Conservation (phyloP, 805 yeast species). For the Maudiozyma pseudohumilis region DNA sequence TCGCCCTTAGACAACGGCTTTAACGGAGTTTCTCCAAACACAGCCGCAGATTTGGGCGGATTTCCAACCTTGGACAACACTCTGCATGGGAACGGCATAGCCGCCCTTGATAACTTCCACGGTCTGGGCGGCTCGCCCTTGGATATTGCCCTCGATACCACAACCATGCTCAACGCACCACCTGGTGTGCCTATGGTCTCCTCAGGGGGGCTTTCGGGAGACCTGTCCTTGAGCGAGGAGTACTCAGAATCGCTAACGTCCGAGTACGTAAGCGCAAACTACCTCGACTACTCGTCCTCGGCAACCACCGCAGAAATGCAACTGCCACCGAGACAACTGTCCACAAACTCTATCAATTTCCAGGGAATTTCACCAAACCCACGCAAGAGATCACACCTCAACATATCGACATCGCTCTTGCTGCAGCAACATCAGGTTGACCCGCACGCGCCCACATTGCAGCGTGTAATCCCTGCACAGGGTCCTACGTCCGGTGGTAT, state of each 20-base stretch:
- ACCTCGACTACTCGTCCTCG: conserved; percentile 3
- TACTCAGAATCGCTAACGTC: conserved; percentile 37
- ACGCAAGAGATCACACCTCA: conserved; percentile 5
- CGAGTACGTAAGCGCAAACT: conserved; percentile 4
- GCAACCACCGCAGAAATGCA: conserved; percentile 3
- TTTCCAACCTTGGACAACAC: too few species aligned
- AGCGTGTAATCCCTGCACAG: conserved; percentile 86
- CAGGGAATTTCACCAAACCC: neutral
- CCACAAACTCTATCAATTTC: neutral
- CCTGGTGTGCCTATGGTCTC: too few species aligned
- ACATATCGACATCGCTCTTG: neutral
- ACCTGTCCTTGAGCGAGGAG: conserved; percentile 54
- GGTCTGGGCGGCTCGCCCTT: too few species aligned
- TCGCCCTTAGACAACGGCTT: too few species aligned
- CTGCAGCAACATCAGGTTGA: neutral
- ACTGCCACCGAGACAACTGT: conserved; percentile 1
- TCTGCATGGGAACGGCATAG: neutral
- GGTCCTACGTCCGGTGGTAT: conserved; percentile 96
- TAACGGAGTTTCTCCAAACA: too few species aligned
- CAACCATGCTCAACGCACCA: too few species aligned
- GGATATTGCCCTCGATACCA: too few species aligned
- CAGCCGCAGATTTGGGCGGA: too few species aligned
- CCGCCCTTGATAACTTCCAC: too few species aligned
- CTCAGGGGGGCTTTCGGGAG: too few species aligned
- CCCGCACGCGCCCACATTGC: conserved; percentile 44